Evolutionary conservation across 176 grass and related monocot species (phyloP).

Genomic region (Oryza longistaminata): DNA sequence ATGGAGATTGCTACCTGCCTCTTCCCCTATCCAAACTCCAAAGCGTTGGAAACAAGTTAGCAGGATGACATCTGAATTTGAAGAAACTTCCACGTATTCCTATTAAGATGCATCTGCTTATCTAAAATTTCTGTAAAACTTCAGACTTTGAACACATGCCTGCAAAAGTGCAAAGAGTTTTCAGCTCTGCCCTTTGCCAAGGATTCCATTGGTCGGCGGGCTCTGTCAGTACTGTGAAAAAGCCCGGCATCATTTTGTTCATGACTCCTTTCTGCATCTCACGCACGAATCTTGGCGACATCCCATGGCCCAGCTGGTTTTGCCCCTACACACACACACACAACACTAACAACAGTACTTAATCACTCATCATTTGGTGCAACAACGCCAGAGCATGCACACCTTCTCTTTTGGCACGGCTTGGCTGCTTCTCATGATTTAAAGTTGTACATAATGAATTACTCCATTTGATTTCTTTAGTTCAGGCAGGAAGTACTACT

Average conservation of each 20-base stretch:
- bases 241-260: background rate
- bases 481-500: background rate
- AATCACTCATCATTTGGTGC: slow-evolving; percentile 28
- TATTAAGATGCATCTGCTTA: background rate
- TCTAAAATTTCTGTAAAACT: background rate
- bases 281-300: background rate
- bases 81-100: background rate
- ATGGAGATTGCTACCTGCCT: no score
- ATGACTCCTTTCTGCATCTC: background rate
- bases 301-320: background rate
- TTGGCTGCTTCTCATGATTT: background rate
- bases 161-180: background rate
- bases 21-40: background rate
- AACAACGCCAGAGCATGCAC: background rate
- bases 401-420: slow-evolving; percentile 4
- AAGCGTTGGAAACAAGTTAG: no score
- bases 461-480: background rate
- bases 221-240: background rate
- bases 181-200: background rate
- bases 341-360: background rate
- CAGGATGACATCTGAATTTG: background rate
- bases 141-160: background rate
- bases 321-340: background rate
- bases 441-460: slow-evolving; percentile 4
- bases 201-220: background rate